Conservation (phyloP, 192 early-diverging fungal genomes). For the Coemansia sp. region DNA sequence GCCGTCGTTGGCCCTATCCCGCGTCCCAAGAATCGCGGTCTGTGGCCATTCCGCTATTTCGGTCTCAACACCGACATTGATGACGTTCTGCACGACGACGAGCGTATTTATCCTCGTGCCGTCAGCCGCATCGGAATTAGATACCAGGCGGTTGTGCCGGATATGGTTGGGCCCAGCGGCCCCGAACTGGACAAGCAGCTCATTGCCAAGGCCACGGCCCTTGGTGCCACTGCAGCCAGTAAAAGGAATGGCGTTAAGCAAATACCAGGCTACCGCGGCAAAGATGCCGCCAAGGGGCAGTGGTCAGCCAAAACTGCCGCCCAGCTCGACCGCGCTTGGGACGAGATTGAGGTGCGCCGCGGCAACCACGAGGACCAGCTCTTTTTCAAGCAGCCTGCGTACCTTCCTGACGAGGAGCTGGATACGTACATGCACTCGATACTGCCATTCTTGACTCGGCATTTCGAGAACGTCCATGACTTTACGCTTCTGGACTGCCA, state of each 20-base stretch:
- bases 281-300: conserved; percentile 16
- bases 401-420: conserved; percentile 49
- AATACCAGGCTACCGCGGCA: conserved; percentile 7
- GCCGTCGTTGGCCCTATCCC: conserved; percentile 24
- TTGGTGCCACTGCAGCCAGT: background rate
- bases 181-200: conserved; percentile 34
- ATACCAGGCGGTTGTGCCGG: conserved; percentile 77
- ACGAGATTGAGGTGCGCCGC: conserved; percentile 41
- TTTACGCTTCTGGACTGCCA: conserved; percentile 61
- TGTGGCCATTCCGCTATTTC: conserved; percentile 92
- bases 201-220: background rate
- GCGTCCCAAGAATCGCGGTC: conserved; percentile 49
- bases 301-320: conserved; percentile 49
- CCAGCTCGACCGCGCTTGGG: conserved; percentile 47
- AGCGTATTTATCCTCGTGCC: conserved; percentile 75
- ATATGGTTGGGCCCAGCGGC: conserved; percentile 46
- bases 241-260: background rate
- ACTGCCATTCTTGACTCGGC: conserved; percentile 39
- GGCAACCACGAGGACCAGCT: conserved; percentile 43
- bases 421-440: conserved; percentile 52
- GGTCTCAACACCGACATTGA: conserved; percentile 74
- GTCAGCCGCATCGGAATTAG: conserved; percentile 76
- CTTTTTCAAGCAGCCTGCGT: conserved; percentile 45
- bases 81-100: conserved; percentile 70
- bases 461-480: conserved; percentile 27